Evolutionary conservation across 345 rosid species (phyloP), one percentile per base, ranked within the genome.

Genomic region (Hypericum androsaemum): DNA sequence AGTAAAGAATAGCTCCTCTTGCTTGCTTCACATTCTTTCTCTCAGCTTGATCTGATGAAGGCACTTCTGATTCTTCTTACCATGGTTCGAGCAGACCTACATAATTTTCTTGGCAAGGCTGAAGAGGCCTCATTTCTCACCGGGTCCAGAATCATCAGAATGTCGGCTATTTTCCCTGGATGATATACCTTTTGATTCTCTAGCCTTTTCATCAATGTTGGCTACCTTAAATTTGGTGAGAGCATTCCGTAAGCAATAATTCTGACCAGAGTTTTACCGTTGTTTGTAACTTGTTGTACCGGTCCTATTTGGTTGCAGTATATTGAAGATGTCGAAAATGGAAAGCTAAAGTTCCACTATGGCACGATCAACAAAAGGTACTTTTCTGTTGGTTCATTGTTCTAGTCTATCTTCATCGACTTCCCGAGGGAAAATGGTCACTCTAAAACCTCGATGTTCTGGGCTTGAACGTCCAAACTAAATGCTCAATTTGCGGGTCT

Each of bases 81-180:
- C 58, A 54, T 69, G 8, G 47, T 60, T 73, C 68, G 74, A 70
- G 44, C 94, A 92, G 98, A 87, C 89, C 8, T 92, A 92, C 54
- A 44, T 92, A 68, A 88, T 92, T 45, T 92, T 92, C 88, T 60
- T 92, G 41, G 95, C 96, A 5, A 87, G 80, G 79, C 57, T 92
- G 78, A 89, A 76, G 83, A 81, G 70, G 64, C 80, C 82, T 39
- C 74, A 74, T 44, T 84, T 92, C 45, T 76, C 89, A 39, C 95
- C 96, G 8, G 98, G 98, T 56, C 89, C 94, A 8, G 96, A 92
- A 62, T 92, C 98, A 54, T 70, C 77, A 40, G 98, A 92, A 64
- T 92, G 96, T 38, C 77, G 54, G 51, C 95, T 92, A 58, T 92
- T 88, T 59, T 63, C 80, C 32, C 65, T 88, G 53, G 95, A 81